Percentiles rank a stretch among this genome's conserved stretches.
Evolutionary conservation across 768 basidiomycete species (phyloP).

Genomic region (Kwoniella sp.): DNA sequence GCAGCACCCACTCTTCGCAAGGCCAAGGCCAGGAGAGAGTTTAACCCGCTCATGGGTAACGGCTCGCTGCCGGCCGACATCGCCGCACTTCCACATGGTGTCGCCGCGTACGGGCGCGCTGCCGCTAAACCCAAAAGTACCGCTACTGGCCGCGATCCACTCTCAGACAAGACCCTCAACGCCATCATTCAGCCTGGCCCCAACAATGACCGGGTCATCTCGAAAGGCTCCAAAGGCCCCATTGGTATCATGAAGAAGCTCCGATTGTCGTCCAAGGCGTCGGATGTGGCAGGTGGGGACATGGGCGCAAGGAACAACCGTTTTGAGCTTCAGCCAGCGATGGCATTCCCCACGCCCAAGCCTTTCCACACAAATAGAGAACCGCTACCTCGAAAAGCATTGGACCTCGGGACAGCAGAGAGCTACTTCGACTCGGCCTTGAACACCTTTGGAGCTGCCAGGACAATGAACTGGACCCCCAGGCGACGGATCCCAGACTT

Average conservation of each 20-base stretch:
- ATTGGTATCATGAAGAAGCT: slow-evolving; percentile 11
- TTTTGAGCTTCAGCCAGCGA: too few relatives aligned
- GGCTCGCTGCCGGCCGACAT: not conserved
- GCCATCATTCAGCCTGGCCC: slow-evolving; percentile 2
- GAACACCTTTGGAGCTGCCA: slow-evolving; percentile 1
- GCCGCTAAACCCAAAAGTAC: not conserved
- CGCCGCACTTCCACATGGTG: too few relatives aligned
- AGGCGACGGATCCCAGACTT: slow-evolving; percentile 6
- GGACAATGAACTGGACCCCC: not conserved
- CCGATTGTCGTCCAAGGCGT: not conserved
- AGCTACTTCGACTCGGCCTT: slow-evolving; percentile 6
- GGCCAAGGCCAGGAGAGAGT: not conserved
- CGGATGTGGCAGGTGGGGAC: too few relatives aligned
- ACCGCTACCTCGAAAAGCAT: not conserved
- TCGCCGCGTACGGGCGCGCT: too few relatives aligned
- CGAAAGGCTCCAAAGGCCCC: slow-evolving; percentile 3
- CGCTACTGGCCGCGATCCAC: not conserved
- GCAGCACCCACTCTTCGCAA: not conserved
- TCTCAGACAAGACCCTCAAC: slow-evolving; percentile 9
- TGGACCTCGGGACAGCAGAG: slow-evolving; percentile 7
- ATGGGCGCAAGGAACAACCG: too few relatives aligned
- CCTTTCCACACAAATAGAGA: not conserved
- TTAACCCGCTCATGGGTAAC: not conserved
- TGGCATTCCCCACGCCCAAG: slow-evolving; percentile 1
- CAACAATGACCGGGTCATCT: not conserved